A percentile compares a stretch with the other conserved stretches of the same genome.
Conservation (phyloP, 1,139 yeast species). For the Suhomyces guaymorum region DNA sequence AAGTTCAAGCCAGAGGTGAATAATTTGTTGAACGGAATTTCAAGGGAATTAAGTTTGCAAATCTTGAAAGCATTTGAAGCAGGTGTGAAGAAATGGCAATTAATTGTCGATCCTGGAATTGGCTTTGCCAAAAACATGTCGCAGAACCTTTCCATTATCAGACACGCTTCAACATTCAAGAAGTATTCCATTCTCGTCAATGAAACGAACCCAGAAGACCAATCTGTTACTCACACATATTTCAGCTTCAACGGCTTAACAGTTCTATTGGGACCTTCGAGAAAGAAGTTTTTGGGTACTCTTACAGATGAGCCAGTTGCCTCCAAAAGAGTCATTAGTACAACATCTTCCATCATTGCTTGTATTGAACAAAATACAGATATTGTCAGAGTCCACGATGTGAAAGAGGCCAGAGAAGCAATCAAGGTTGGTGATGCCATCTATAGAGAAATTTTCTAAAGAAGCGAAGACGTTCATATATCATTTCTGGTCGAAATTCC, state of each 20-base stretch:
- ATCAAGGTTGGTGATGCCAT: conserved; percentile 75
- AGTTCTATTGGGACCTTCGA: conserved; percentile 78
- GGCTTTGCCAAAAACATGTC: conserved; percentile 81
- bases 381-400: conserved; percentile 89
- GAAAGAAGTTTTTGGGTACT: conserved; percentile 83
- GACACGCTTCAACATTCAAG: conserved; percentile 58
- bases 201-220: conserved; percentile 21
- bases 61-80: conserved; percentile 55
- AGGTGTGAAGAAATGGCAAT: conserved; percentile 87
- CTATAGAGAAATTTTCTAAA: conserved; percentile 39
- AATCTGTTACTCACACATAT: conserved; percentile 28
- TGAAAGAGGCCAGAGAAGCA: conserved; percentile 63
- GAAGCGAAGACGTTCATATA: too few relatives aligned
- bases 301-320: conserved; percentile 56
- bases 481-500: too few relatives aligned
- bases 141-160: conserved; percentile 70
- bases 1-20: conserved; percentile 28
- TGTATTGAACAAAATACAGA: conserved; percentile 75
- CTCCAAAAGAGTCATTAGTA: conserved; percentile 66
- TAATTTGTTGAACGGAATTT: conserved; percentile 48
- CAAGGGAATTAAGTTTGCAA: conserved; percentile 62
- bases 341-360: conserved; percentile 75
- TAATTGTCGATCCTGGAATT: conserved; percentile 89
- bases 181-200: conserved; percentile 42
- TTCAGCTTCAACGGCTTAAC: conserved; percentile 57